Conservation (phyloP, 306 rosid genomes). For the Rubus idaeus region DNA sequence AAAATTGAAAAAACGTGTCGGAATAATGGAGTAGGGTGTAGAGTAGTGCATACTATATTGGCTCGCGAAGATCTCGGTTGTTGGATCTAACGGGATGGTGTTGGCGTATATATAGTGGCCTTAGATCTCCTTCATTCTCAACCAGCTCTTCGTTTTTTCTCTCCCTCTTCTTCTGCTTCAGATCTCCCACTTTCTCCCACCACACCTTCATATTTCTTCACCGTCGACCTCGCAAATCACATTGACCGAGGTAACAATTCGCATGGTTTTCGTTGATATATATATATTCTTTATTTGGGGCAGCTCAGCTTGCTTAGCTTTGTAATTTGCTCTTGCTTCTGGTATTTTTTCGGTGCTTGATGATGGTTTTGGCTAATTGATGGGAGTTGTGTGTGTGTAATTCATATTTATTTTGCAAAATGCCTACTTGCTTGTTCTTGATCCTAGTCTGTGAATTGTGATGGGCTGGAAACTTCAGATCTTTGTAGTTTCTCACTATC, state of each 20-base stretch:
- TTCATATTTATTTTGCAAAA: background rate
- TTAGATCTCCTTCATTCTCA: too few relatives aligned
- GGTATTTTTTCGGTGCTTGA: background rate
- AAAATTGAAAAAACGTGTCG: too few relatives aligned
- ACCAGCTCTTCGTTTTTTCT: background rate
- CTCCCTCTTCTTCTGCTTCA: conserved; percentile 29
- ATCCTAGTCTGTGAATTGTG: background rate
- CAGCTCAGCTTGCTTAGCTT: background rate
- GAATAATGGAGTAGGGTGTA: too few relatives aligned
- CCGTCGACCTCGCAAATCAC: background rate
- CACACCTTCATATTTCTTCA: background rate
- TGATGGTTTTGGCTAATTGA: background rate
- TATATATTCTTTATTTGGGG: conserved; percentile 2
- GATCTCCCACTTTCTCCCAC: conserved; percentile 14
- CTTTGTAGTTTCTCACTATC: conserved; percentile 27
- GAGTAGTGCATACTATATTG: too few relatives aligned
- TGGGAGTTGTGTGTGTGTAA: conserved; percentile 13
- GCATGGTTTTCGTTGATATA: conserved; percentile 10
- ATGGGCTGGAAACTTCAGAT: conserved; percentile 25
- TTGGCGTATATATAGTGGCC: too few relatives aligned
- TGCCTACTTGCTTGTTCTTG: background rate
- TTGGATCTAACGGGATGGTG: too few relatives aligned
- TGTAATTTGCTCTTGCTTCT: background rate
- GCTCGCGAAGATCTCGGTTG: too few relatives aligned
- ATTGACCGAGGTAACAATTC: conserved; percentile 33